Percentiles rank a stretch among this genome's conserved stretches.
Evolutionary conservation across 768 basidiomycete species (phyloP).

Genomic region (Suillus clintonianus): DNA sequence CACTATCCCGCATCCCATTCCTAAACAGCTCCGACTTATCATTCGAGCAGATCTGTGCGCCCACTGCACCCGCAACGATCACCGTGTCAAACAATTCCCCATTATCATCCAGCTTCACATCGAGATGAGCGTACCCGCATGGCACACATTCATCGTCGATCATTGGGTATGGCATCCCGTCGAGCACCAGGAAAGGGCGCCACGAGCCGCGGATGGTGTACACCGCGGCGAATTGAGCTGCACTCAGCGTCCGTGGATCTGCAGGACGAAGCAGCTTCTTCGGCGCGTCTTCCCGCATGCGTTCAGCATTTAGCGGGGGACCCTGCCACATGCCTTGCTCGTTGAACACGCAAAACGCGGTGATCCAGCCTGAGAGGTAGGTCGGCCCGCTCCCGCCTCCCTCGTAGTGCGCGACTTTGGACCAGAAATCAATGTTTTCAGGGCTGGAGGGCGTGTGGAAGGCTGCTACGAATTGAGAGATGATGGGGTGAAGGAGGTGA

Average conservation of each 20-base stretch:
- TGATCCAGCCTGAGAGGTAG: conserved; percentile 43
- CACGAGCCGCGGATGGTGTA: conserved; percentile 25
- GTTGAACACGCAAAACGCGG: conserved; percentile 38
- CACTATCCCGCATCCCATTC: conserved; percentile 34
- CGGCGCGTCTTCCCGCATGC: conserved; percentile 31
- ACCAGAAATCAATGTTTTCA: conserved; percentile 41
- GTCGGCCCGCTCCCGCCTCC: conserved; percentile 26
- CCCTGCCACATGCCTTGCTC: conserved; percentile 36
- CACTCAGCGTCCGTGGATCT: conserved; percentile 25
- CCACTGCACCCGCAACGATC: conserved; percentile 33
- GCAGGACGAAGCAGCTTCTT: conserved; percentile 33
- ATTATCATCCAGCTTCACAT: conserved; percentile 31
- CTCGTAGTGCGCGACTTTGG: conserved; percentile 31
- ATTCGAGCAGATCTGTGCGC: conserved; percentile 33
- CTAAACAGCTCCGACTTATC: conserved; percentile 33
- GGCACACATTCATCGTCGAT: conserved; percentile 32
- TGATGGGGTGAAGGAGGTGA: conserved; percentile 26
- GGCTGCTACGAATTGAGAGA: conserved; percentile 26
- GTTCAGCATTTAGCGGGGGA: conserved; percentile 31
- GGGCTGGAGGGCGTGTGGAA: conserved; percentile 26
- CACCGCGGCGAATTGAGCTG: conserved; percentile 30
- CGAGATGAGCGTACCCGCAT: conserved; percentile 29
- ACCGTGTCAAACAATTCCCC: conserved; percentile 25
- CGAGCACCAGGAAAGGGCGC: conserved; percentile 24
- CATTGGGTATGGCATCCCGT: conserved; percentile 33